Conservation (phyloP, 2,329 filamentous ascomycete genomes). For the Penicillium sp. region DNA sequence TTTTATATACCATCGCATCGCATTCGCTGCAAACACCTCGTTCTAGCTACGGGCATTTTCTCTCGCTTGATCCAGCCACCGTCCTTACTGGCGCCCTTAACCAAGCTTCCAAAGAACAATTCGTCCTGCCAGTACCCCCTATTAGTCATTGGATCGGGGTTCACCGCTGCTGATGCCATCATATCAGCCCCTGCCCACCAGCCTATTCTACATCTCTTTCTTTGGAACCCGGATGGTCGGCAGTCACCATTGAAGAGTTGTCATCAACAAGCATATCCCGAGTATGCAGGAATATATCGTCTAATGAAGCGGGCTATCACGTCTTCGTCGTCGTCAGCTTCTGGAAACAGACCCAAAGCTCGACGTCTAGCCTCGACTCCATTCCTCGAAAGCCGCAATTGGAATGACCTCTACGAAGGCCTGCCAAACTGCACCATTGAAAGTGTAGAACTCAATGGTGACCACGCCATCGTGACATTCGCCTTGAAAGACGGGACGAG, state of each 20-base stretch:
- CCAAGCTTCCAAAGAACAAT: constrained; percentile 25
- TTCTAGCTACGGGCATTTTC: constrained; percentile 59
- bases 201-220: constrained; percentile 57
- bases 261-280: constrained; percentile 59
- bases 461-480: constrained; percentile 40
- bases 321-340: constrained; percentile 18
- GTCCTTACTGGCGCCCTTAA: constrained; percentile 46
- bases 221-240: constrained; percentile 54
- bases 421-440: constrained; percentile 51
- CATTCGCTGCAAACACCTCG: constrained; percentile 53
- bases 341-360: constrained; percentile 19
- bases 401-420: constrained; percentile 52
- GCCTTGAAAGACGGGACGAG: constrained; percentile 39
- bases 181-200: constrained; percentile 50
- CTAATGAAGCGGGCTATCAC: constrained; percentile 54
- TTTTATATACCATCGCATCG: constrained; percentile 51
- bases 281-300: constrained; percentile 58
- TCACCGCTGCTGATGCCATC: constrained; percentile 60
- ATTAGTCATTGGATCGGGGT: constrained; percentile 58
- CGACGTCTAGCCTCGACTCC: constrained; percentile 40
- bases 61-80: constrained; percentile 51
- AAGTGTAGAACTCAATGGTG: constrained; percentile 29
- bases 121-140: constrained; percentile 33
- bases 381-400: constrained; percentile 47
- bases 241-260: constrained; percentile 57